Evolutionary conservation across 1,284 basidiomycete species (phyloP), one percentile per base, ranked within the genome.

Genomic region (Abortiporus biennis): DNA sequence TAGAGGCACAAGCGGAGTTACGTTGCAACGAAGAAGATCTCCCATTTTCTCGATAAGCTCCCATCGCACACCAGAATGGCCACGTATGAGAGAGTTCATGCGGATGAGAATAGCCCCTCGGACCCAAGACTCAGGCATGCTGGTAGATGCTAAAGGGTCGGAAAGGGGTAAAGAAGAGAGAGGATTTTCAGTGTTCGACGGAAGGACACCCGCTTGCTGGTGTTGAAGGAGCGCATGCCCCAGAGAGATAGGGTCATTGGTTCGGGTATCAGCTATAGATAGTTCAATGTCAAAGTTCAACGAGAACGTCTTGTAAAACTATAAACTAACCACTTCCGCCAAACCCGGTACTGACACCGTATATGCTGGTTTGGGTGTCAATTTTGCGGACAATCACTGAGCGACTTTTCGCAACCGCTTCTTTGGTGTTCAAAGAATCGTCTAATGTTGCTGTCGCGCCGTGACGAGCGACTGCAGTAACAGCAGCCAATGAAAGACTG

Each of bases 81-180:
- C 90, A n/a, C 89, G 79, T 42, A 90, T 77, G 40, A 92, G 76
- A 1, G 86, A 90, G 65, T 92, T 93, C 69, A 89, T 83, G 51
- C 91, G 83, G 48, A 94, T 74, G 6, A 91, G 66, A 52, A 93
- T 90, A 1, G 91, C 89, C 12, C 85, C 91, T 38, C 89, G 80
- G n/a, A 91, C 89, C 85, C 90, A 92, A 5, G 87, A 68, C 49
- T 88, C 82, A n/a, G 91, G 91, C 85, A 92, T 90, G 47, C 73
- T 78, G 38, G 76, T 75, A 17, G 77, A 76, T n/a, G 72, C 63
- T n/a, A 81, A 58, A 1, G 83, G 80, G 51, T 85, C 80, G 16
- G 72, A 66, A 24, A 86, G 75, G 13, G 85, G 84, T 9, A 82
- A 67, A 4, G 65, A 68, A 27, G 72, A 62, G 43, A 63, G 65